A percentile compares a stretch with the other conserved stretches of the same genome.
phyloP scores from a whole-genome alignment of 2,329 filamentous ascomycete genomes.

The Colletotrichum sp. region DNA sequence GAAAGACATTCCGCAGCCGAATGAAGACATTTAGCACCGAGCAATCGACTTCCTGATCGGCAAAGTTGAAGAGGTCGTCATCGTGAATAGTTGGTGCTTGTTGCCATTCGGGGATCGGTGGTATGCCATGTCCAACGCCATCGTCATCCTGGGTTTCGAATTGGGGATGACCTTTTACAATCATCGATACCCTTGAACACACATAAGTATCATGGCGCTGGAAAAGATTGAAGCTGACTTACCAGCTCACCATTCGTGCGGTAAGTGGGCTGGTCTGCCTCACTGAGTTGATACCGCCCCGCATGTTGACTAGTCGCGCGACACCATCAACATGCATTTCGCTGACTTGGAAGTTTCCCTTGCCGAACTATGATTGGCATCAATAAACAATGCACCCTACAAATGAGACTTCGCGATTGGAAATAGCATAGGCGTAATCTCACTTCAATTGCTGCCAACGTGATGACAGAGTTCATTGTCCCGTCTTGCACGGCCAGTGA shows the following conservation, averaged over 20 bases:
- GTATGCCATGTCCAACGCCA: conserved; percentile 53
- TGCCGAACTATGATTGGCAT: conserved; percentile 49
- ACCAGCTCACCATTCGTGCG: conserved; percentile 61
- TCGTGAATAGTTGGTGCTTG: conserved; percentile 25
- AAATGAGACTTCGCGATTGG: not conserved
- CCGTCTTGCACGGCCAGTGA: conserved; percentile 55
- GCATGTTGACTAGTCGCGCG: conserved; percentile 51
- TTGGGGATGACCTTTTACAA: conserved; percentile 57
- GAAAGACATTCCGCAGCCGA: not conserved
- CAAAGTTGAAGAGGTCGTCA: conserved; percentile 16
- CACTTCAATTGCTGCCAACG: conserved; percentile 63
- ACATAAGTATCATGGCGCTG: not conserved
- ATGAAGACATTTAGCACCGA: not conserved
- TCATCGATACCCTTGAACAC: conserved; percentile 57
- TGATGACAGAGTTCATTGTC: conserved; percentile 63
- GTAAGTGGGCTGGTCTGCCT: conserved; percentile 56
- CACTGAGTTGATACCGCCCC: conserved; percentile 55
- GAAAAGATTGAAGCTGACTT: conserved; percentile 21
- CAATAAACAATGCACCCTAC: not conserved
- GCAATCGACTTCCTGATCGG: conserved; percentile 36
- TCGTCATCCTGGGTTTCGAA: conserved; percentile 56
- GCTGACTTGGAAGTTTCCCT: conserved; percentile 50
- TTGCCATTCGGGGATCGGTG: conserved; percentile 54
- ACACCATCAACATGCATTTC: conserved; percentile 55
- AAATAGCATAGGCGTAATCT: too few relatives aligned